Percentiles rank a stretch among this genome's conserved stretches.
These are phyloP conservation scores for Termitomyces bulborhizus DNA, from an alignment of 768 basidiomycete species.

Conservation along the genomic window DNA sequence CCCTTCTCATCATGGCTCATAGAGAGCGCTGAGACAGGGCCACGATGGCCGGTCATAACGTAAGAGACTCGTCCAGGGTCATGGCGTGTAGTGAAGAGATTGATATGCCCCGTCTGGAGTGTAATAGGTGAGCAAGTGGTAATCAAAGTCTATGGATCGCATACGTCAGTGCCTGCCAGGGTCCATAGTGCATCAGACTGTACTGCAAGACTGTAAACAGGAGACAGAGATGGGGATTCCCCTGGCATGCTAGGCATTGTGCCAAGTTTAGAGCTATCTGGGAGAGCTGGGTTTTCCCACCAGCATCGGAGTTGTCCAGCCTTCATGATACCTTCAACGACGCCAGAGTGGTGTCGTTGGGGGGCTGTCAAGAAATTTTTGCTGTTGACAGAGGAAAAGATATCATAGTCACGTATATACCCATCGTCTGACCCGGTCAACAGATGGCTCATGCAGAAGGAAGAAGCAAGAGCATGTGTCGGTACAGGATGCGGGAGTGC, in stretches of 20 bases:
- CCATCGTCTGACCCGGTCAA: slow-evolving; percentile 92
- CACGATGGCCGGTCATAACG: slow-evolving; percentile 68
- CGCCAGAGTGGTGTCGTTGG: slow-evolving; percentile 81
- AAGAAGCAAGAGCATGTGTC: slow-evolving; percentile 83
- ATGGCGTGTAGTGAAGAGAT: slow-evolving; percentile 89
- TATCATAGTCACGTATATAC: slow-evolving; percentile 88
- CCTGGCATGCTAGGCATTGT: slow-evolving; percentile 23
- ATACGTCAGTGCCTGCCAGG: slow-evolving; percentile 80
- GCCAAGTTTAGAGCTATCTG: slow-evolving; percentile 21
- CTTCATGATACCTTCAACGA: slow-evolving; percentile 90
- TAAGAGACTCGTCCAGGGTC: slow-evolving; percentile 78
- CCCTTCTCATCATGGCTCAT: slow-evolving; percentile 79
- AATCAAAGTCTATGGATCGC: slow-evolving; percentile 19
- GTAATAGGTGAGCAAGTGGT: slow-evolving; percentile 8
- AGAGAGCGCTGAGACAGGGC: slow-evolving; percentile 80
- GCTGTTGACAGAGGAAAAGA: slow-evolving; percentile 84
- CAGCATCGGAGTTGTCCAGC: slow-evolving; percentile 81
- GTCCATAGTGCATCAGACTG: slow-evolving; percentile 94
- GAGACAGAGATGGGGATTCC: slow-evolving; percentile 49
- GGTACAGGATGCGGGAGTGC: slow-evolving; percentile 87
- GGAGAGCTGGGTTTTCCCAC: slow-evolving; percentile 74
- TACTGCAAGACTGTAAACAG: slow-evolving; percentile 88
- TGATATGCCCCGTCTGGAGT: slow-evolving; percentile 78
- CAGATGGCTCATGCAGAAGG: slow-evolving; percentile 81
- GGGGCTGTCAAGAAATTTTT: slow-evolving; percentile 83